Evolutionary conservation across 495 filamentous ascomycete species (phyloP), one percentile per base, ranked within the genome.

Genomic region (Podospora pseudocomata): DNA sequence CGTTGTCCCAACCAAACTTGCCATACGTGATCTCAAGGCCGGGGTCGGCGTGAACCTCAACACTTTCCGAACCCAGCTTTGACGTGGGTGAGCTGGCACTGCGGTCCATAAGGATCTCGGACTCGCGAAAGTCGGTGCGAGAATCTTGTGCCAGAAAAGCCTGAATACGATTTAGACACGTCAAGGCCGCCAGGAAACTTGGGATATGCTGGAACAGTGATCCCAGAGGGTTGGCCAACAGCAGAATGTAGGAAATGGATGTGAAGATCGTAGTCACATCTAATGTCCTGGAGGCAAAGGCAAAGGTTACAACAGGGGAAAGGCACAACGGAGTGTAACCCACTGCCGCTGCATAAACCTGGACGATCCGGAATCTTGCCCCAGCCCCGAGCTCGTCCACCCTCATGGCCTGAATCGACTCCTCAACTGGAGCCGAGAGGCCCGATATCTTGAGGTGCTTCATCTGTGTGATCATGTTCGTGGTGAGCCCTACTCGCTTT

Each of bases 81-180:
- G 39, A 49, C 39, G 3, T 49, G 2, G 9, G 2, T 11, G 39
- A 13, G 9, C 39, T 49, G 30, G 32, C 32, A 7, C 1, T 16
- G 27, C 26, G 26, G 1, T 34, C 7, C 15, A 7, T 15, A 20
- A 39, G n/a, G 23, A 7, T 18, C 15, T 13, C 30, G 16, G 59
- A 23, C 18, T 68, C 53, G 6, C 72, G 74, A n/a, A 69, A 72
- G 57, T 76, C 74, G n/a, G 67, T 9, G 3, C 72, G 71, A 4
- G 68, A 15, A 5, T 68, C 68, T 3, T 62, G 13, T 18, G 71
- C 72, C 9, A 76, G 56, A 56, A 74, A 74, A 0, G 30, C 26
- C 30, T 89, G 86, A 20, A 90, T 88, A 3, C 88, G 81, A 27
- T 75, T 71, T 61, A 90, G 84, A 61, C 86, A 89, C 3, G 86